Base-by-base conservation (phyloP, 2,329 filamentous ascomycete species). In the Aspergillus novofumigatus region DNA sequence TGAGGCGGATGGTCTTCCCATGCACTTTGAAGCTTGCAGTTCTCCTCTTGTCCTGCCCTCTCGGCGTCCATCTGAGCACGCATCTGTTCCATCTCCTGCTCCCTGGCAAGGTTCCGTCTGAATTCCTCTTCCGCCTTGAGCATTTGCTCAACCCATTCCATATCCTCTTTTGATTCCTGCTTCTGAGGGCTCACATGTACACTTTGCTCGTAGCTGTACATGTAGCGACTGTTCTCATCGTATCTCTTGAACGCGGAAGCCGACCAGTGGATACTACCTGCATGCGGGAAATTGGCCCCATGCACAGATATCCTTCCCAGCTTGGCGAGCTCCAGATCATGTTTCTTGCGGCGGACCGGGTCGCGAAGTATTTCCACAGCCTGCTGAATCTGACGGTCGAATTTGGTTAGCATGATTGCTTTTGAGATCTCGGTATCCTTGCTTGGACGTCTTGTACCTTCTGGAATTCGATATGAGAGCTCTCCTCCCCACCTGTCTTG, bases 341-440 rank as follows among this genome's bases (percentile, higher is more conserved):
- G 67, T 20, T 57, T 41, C 23, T 28, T 20, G 9, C 69, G 68
- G 6, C 62, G 60, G 23, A 29, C 21, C 10, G 66, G 57, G 29
- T 75, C 70, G 20, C 70, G 70, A 32, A 75, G 72, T 8, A 63
- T 58, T n/a, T 74, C 70, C 35, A 68, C 59, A 9, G 72, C 72
- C 58, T 72, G 57, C 42, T 67, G 64, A 32, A 73, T 69, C 72
- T 74, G 57, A 50, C 14, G 32, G 53, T 51, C 9, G 3, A 1
- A 25, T n/a, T 28, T 28, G 51, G 41, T 45, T 50, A 51, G 25
- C 21, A 47, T 56, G 53, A 47, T 21, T 52, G 10, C 4, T 20
- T 29, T 32, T 29, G 8, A 9, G 11, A 38, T 38, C 20, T 32
- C 17, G 3, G 29, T 20, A 20, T 49, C n/a, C 32, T 38, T 47